Percentiles rank a stretch among this genome's conserved stretches.
Evolutionary conservation across 257 asterid genomes (phyloP).

Genomic region (Salvia rosmarinus): DNA sequence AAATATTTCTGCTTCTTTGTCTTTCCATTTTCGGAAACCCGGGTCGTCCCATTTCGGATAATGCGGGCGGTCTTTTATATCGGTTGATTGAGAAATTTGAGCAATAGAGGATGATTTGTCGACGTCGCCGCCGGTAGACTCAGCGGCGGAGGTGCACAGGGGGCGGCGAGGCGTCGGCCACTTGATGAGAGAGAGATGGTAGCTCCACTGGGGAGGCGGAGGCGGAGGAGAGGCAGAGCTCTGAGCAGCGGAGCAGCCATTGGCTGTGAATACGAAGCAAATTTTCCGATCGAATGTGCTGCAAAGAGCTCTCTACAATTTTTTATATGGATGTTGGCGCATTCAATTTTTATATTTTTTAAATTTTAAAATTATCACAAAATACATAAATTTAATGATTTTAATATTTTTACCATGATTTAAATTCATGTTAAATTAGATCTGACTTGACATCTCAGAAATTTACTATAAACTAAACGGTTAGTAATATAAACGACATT

Average conservation of each 20-base stretch:
- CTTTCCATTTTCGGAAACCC: conserved; percentile 69
- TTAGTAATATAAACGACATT: too few relatives aligned
- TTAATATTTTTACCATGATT: too few relatives aligned
- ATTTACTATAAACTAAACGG: too few relatives aligned
- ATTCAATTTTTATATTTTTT: too few relatives aligned
- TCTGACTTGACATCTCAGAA: too few relatives aligned
- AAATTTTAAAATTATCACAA: too few relatives aligned
- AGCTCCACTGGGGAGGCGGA: conserved; percentile 48
- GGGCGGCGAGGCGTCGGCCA: conserved; percentile 41
- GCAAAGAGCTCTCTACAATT: too few relatives aligned
- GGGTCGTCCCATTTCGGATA: conserved; percentile 50
- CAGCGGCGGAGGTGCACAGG: conserved; percentile 46
- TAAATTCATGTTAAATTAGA: too few relatives aligned
- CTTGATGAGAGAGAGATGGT: conserved; percentile 31
- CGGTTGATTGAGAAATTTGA: conserved; percentile 26
- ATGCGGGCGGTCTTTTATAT: conserved; percentile 44
- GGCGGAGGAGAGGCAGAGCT: conserved; percentile 61
- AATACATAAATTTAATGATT: too few relatives aligned
- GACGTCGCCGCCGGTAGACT: conserved; percentile 39
- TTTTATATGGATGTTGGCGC: too few relatives aligned
- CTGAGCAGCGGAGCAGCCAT: conserved; percentile 74
- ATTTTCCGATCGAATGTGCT: conserved; percentile 15
- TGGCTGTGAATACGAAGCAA: conserved; percentile 10
- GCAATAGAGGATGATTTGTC: conserved; percentile 28
- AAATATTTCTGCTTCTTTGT: conserved; percentile 64